A percentile compares a stretch with the other conserved stretches of the same genome.
Conservation (phyloP, 768 basidiomycete species). For the Pisolithus orientalis region DNA sequence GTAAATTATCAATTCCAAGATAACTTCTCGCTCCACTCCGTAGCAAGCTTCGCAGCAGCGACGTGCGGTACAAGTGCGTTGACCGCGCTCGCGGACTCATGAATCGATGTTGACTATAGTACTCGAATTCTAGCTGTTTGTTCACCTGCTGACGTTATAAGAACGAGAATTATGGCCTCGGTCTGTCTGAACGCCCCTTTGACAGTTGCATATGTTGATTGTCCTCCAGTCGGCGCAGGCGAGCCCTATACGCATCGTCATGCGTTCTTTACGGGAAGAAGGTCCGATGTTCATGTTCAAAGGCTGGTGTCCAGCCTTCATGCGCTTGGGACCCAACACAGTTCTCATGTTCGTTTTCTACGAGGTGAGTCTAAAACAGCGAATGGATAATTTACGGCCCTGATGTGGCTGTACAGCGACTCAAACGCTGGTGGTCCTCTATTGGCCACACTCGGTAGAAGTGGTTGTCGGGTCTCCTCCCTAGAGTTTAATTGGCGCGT, state of each 20-base stretch:
- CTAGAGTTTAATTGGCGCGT: too few species aligned
- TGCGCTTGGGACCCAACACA: slow-evolving; percentile 79
- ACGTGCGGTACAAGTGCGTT: slow-evolving; percentile 71
- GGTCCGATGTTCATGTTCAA: slow-evolving; percentile 77
- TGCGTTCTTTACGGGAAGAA: slow-evolving; percentile 60
- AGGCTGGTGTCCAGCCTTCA: slow-evolving; percentile 87
- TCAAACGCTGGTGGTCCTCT: slow-evolving; percentile 54
- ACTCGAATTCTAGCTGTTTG: slow-evolving; percentile 50
- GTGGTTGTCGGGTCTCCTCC: too few species aligned
- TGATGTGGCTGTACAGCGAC: slow-evolving; percentile 44
- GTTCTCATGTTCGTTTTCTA: slow-evolving; percentile 81
- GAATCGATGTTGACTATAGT: slow-evolving; percentile 2
- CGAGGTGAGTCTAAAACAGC: slow-evolving; percentile 44
- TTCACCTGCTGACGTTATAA: slow-evolving; percentile 71
- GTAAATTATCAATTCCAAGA: slow-evolving; percentile 59
- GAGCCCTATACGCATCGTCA: slow-evolving; percentile 46
- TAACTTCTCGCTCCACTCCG: slow-evolving; percentile 57
- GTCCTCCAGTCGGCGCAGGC: slow-evolving; percentile 42
- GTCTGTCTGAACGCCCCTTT: slow-evolving; percentile 32
- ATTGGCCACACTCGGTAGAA: background rate
- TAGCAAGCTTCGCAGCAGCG: slow-evolving; percentile 64
- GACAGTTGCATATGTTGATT: slow-evolving; percentile 1
- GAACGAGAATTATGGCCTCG: slow-evolving; percentile 72
- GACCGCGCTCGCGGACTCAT: background rate
- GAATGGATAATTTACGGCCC: background rate